Base-by-base conservation (phyloP, 441 rosid species). In the Hura crepitans region DNA sequence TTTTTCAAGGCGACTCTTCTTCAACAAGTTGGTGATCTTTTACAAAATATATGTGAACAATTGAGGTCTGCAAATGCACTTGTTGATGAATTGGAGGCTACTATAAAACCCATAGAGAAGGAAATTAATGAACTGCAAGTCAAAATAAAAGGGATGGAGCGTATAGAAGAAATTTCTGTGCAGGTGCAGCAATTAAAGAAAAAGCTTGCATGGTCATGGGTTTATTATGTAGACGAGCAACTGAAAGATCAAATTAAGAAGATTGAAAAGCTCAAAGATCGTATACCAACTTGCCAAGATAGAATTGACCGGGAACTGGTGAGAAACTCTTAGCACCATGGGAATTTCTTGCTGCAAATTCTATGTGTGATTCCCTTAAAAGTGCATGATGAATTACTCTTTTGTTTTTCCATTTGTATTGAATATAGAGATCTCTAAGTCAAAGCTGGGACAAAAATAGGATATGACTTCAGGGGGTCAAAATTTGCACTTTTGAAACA, bases 181-280 rank as follows among this genome's bases (percentile, higher is more conserved):
- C 79, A 86, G 80, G 83, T 82, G 74, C 86, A 80, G 66, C 91
- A 80, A 46, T 77, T 95, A 76, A 90, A 81, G 75, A 92, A 92
- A 81, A 88, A 85, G 82, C 96, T 95, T 60, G 97, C 98, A 39
- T 95, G 98, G 99, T 85, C 96, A 8, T 90, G 91, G 95, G 97
- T 92, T 46, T 92, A 90, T 72, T 82, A 83, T 75, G 87, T 85
- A 57, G 98, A 95, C 74, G 79, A 70, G 86, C 83, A 87, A 77
- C 82, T 92, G 47, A 68, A 76, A 73, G 92, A 87, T 69, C 89
- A 87, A 66, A 65, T 35, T 58, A 66, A 56, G 72, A 85, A 76
- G 73, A 76, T 94, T 78, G 81, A 74, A 75, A 87, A 81, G 78
- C 86, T 94, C 56, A 92, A 83, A 78, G 82, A 81, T 33, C 97